phyloP scores from a whole-genome alignment of 148 eudicot genomes.

The Spergularia marina region DNA sequence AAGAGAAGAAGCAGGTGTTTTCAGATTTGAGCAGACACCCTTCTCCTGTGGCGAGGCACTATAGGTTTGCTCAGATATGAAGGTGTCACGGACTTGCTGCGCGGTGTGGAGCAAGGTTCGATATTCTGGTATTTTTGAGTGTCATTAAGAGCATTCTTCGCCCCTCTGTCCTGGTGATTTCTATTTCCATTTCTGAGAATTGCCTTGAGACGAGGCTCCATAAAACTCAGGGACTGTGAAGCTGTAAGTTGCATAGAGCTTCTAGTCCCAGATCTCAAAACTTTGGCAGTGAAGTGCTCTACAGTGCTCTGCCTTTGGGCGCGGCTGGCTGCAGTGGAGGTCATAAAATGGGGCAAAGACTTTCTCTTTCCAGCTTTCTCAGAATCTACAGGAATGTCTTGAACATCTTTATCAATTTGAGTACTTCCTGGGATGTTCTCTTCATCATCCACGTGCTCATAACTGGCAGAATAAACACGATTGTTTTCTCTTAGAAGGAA shows the following conservation, averaged over 20 bases:
- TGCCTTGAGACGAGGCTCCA: conserved; percentile 55
- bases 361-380: conserved; percentile 34
- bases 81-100: conserved; percentile 33
- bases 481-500: conserved; percentile 46
- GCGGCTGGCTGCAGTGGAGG: conserved; percentile 55
- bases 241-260: conserved; percentile 50
- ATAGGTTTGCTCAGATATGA: conserved; percentile 43
- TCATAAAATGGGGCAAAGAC: conserved; percentile 66
- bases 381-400: conserved; percentile 30
- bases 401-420: conserved; percentile 28
- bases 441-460: conserved; percentile 29
- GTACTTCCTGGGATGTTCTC: conserved; percentile 23
- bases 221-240: conserved; percentile 55
- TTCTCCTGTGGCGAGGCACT: conserved; percentile 52
- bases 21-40: conserved; percentile 41
- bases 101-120: conserved; percentile 28
- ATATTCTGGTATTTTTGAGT: conserved; percentile 30
- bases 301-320: conserved; percentile 42
- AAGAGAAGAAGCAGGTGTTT: not conserved
- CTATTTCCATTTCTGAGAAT: conserved; percentile 32
- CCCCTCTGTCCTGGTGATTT: conserved; percentile 31
- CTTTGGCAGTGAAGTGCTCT: conserved; percentile 38
- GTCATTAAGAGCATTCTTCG: conserved; percentile 28
- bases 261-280: conserved; percentile 52
- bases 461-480: conserved; percentile 25